Percentiles rank a stretch among this genome's conserved stretches.
Conservation (phyloP, 129 eudicot genomes). For the Artemisia tridentata region DNA sequence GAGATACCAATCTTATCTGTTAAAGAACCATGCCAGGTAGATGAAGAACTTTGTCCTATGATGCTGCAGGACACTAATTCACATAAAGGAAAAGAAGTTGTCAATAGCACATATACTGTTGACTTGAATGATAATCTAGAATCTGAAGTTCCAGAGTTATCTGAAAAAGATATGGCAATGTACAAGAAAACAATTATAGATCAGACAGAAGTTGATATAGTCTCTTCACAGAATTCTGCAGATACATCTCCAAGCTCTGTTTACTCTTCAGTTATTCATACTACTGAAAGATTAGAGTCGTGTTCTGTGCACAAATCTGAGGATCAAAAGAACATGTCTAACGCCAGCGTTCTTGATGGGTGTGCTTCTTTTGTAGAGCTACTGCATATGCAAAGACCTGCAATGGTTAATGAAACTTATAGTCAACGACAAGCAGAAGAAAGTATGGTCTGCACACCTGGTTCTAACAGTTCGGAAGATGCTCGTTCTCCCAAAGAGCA, state of each 20-base stretch:
- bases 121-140: constrained; percentile 39
- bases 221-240: constrained; percentile 64
- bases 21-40: constrained; percentile 44
- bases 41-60: constrained; percentile 40
- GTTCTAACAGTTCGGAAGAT: too few relatives aligned
- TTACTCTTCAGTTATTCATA: constrained; percentile 41
- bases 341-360: constrained; percentile 20
- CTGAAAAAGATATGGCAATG: constrained; percentile 22
- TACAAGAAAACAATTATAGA: constrained; percentile 34
- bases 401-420: constrained; percentile 17
- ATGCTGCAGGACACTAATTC: constrained; percentile 28
- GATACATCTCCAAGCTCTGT: constrained; percentile 56
- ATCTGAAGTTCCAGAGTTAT: constrained; percentile 29
- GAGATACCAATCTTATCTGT: constrained; percentile 33
- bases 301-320: constrained; percentile 34
- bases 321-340: constrained; percentile 28
- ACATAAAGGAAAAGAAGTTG: constrained; percentile 45
- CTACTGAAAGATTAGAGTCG: constrained; percentile 39
- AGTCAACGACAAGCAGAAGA: constrained; percentile 14
- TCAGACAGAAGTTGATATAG: constrained; percentile 46
- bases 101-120: constrained; percentile 33
- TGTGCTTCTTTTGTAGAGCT: constrained; percentile 59
- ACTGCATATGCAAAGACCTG: constrained; percentile 48
- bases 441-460: too few relatives aligned
- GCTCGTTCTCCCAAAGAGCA: constrained; percentile 5